A percentile compares a stretch with the other conserved stretches of the same genome.
Conservation (phyloP, 1,284 basidiomycete species). For the Lentinus polychrous region DNA sequence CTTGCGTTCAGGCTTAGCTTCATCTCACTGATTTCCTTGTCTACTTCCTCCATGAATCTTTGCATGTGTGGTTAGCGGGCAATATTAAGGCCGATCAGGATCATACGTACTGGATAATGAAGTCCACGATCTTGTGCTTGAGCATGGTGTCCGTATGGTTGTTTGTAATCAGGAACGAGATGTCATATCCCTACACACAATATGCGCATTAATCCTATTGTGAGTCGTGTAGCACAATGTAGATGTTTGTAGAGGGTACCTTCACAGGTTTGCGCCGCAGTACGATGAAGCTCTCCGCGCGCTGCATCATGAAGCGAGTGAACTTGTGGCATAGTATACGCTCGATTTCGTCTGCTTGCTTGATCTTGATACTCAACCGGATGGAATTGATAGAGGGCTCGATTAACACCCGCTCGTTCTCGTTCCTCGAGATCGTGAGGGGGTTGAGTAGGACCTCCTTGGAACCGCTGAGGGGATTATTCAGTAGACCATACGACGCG, state of each 20-base stretch:
- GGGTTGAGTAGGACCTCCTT: conserved; percentile 94
- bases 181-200: conserved; percentile 81
- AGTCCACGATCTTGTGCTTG: conserved; percentile 99
- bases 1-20: conserved; percentile 90
- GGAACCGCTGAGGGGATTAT: conserved; percentile 52
- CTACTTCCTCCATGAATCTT: conserved; percentile 98
- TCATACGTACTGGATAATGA: conserved; percentile 84
- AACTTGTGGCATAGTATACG: conserved; percentile 97
- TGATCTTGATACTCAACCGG: conserved; percentile 94
- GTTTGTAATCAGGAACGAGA: conserved; percentile 98
- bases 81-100: conserved; percentile 4
- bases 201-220: not conserved
- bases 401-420: conserved; percentile 94
- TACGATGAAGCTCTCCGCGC: conserved; percentile 96
- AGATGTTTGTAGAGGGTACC: conserved; percentile 37
- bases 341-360: conserved; percentile 99
- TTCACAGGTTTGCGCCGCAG: conserved; percentile 89
- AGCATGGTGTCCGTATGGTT: conserved; percentile 96
- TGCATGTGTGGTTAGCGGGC: not conserved
- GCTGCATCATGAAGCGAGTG: conserved; percentile 98
- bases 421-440: conserved; percentile 90
- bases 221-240: not conserved
- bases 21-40: conserved; percentile 89
- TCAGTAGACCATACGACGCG: not conserved
- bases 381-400: conserved; percentile 97